Evolutionary conservation across 2,329 filamentous ascomycete species (phyloP).

Genomic region (Trichoderma sp.): DNA sequence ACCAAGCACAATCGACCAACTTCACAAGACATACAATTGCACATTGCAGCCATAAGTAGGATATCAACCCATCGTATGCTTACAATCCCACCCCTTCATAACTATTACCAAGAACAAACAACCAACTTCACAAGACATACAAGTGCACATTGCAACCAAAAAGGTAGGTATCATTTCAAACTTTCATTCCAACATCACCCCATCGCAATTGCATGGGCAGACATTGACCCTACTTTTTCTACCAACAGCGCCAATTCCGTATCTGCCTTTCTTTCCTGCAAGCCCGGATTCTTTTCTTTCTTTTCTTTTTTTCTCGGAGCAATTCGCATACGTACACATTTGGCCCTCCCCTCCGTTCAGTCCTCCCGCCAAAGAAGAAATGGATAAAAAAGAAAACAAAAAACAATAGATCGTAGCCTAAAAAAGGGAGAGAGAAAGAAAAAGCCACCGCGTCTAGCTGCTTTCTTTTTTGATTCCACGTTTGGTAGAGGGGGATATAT

Average conservation of each 20-base stretch:
- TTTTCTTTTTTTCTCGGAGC: neutral
- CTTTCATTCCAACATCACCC: slow-evolving; percentile 19
- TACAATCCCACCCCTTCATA: neutral
- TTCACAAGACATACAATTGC: neutral
- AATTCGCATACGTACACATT: neutral
- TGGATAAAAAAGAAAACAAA: neutral
- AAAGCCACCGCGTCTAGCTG: neutral
- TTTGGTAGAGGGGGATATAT: neutral
- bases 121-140: neutral
- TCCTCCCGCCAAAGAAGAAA: neutral
- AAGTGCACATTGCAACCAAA: neutral
- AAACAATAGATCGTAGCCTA: slow-evolving; percentile 2
- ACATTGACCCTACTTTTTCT: slow-evolving; percentile 17
- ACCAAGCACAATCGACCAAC: neutral
- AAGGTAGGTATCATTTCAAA: slow-evolving; percentile 16
- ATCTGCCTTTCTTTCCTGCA: neutral
- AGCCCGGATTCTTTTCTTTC: neutral
- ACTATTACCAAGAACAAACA: neutral
- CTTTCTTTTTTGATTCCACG: slow-evolving; percentile 2
- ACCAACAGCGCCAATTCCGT: slow-evolving; percentile 9
- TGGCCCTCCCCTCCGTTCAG: neutral
- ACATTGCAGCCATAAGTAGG: no score
- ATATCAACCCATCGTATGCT: no score
- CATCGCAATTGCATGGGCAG: neutral
- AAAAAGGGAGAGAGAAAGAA: neutral